Percentiles rank a stretch among this genome's conserved stretches.
These are phyloP conservation scores for Tanacetum coccineum DNA, from an alignment of 129 eudicot genomes.

Conservation along the genomic window DNA sequence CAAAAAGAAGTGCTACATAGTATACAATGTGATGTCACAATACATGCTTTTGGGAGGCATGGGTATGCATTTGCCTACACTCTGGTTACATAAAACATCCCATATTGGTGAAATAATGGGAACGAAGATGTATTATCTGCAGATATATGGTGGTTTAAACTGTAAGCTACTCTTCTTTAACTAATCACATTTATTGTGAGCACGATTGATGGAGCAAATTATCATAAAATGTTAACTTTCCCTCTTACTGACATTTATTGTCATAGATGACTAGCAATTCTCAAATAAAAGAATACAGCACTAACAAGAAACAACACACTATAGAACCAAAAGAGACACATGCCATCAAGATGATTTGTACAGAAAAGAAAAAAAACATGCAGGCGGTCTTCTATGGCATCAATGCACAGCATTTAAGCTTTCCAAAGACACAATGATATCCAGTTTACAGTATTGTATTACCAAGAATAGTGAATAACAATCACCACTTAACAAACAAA, in stretches of 20 bases:
- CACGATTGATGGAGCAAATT: conserved; percentile 7
- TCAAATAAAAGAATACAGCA: background rate
- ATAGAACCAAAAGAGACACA: background rate
- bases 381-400: no score
- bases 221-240: conserved; percentile 6
- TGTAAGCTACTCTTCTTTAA: background rate
- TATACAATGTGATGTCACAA: conserved; percentile 14
- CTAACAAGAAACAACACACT: conserved; percentile 2
- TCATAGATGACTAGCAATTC: conserved; percentile 9
- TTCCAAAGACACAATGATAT: conserved; percentile 7
- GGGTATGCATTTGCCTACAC: conserved; percentile 7
- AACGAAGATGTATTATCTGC: conserved; percentile 12
- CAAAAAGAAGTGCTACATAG: no score
- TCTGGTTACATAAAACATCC: background rate
- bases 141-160: background rate
- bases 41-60: conserved; percentile 9
- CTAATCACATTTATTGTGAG: conserved; percentile 3
- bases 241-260: conserved; percentile 10
- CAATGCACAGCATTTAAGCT: background rate
- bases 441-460: background rate
- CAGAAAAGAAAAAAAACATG: no score
- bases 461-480: conserved; percentile 7
- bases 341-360: conserved; percentile 1
- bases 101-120: background rate
- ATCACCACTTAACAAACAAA: conserved; percentile 16